Evolutionary conservation across 1,284 basidiomycete species (phyloP).

Genomic region (Polyporus tsugae): DNA sequence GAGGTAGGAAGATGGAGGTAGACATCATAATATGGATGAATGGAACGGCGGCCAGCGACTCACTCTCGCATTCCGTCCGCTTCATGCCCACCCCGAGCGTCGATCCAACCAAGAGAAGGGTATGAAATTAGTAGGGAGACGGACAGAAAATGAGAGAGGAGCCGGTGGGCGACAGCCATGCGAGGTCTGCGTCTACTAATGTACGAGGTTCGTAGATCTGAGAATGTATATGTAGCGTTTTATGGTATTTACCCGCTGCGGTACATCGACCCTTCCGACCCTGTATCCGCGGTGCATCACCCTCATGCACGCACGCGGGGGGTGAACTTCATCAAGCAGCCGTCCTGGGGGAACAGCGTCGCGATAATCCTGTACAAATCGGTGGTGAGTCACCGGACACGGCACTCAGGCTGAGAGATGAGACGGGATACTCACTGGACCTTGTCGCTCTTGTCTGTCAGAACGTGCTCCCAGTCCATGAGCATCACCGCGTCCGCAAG

Average conservation of each 20-base stretch:
- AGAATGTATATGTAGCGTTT: slow-evolving; percentile 19
- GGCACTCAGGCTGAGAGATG: no score
- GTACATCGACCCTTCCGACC: background rate
- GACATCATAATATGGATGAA: background rate
- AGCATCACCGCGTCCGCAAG: slow-evolving; percentile 86
- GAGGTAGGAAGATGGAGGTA: no score
- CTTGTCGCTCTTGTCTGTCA: slow-evolving; percentile 83
- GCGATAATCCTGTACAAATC: slow-evolving; percentile 75
- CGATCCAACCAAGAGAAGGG: slow-evolving; percentile 1
- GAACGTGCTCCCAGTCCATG: slow-evolving; percentile 90
- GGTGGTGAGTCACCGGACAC: background rate
- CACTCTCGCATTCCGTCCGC: background rate
- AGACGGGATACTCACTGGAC: slow-evolving; percentile 70
- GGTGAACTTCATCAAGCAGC: slow-evolving; percentile 82
- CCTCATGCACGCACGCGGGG: slow-evolving; percentile 50
- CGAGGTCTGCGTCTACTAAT: slow-evolving; percentile 31
- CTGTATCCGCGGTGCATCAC: background rate
- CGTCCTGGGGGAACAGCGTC: slow-evolving; percentile 96
- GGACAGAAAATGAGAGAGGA: background rate
- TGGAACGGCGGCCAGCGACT: background rate
- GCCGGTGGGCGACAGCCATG: slow-evolving; percentile 23
- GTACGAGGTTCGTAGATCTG: slow-evolving; percentile 9
- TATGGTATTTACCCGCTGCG: background rate
- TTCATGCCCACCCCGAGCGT: background rate
- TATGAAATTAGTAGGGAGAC: slow-evolving; percentile 16